A percentile compares a stretch with the other conserved stretches of the same genome.
Conservation (phyloP, 2,329 filamentous ascomycete species). For the Niveomyces coronatus region DNA sequence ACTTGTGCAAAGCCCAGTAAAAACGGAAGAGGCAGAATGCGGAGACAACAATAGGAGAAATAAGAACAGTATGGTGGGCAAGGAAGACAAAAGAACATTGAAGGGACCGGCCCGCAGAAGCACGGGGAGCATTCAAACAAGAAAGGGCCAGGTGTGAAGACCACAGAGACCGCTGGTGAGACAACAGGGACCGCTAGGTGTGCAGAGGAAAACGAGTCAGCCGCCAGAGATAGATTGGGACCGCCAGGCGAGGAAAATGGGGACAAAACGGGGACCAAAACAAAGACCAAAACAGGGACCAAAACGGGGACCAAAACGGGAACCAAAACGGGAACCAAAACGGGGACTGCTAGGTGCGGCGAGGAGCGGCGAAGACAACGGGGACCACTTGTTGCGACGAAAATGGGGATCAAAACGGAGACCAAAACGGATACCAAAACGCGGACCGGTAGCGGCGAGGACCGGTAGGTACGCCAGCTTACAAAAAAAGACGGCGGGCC, state of each 20-base stretch:
- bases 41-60: slow-evolving; percentile 3
- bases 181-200: neutral
- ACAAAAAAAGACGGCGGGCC: too few species aligned
- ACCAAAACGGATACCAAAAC: neutral
- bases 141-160: slow-evolving; percentile 3
- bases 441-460: too few species aligned
- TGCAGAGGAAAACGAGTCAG: neutral
- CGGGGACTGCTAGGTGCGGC: too few species aligned
- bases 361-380: too few species aligned
- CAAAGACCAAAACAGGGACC: neutral
- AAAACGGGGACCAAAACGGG: too few species aligned
- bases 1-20: too few species aligned
- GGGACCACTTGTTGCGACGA: too few species aligned
- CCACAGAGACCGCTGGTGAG: slow-evolving; percentile 1
- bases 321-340: neutral
- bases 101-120: slow-evolving; percentile 1
- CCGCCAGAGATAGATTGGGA: too few species aligned
- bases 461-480: too few species aligned
- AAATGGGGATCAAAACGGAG: neutral
- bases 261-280: neutral
- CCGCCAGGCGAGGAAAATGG: too few species aligned
- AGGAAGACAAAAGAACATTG: slow-evolving; percentile 1
- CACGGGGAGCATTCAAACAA: slow-evolving; percentile 1
- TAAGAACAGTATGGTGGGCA: slow-evolving; percentile 1
- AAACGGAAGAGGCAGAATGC: slow-evolving; percentile 5